Conservation (phyloP, 805 yeast species). For the Kuraishia ogatae region DNA sequence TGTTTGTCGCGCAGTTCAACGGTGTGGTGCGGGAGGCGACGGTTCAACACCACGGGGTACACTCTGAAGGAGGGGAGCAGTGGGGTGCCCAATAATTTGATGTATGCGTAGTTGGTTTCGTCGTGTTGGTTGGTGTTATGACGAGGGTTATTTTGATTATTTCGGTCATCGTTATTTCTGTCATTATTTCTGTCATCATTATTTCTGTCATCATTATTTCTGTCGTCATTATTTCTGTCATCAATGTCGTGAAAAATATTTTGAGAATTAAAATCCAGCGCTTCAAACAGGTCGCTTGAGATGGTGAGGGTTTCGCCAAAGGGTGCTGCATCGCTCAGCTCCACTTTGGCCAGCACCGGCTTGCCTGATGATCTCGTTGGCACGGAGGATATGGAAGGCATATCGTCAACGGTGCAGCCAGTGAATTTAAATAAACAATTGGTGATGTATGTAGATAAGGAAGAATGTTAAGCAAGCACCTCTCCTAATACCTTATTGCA, state of each 20-base stretch:
- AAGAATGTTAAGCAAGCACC: too few species aligned
- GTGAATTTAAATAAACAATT: too few species aligned
- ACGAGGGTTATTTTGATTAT: too few species aligned
- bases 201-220: too few species aligned
- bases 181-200: too few species aligned
- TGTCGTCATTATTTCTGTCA: too few species aligned
- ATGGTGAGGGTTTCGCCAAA: not conserved
- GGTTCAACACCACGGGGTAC: slow-evolving; percentile 24
- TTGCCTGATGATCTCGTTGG: not conserved
- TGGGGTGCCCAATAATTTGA: not conserved
- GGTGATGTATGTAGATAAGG: too few species aligned
- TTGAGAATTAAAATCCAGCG: not conserved
- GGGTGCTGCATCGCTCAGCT: not conserved
- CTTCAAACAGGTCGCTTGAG: not conserved
- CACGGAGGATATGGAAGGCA: not conserved
- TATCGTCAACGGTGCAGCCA: too few species aligned
- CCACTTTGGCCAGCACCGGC: not conserved
- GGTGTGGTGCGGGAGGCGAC: slow-evolving; percentile 15
- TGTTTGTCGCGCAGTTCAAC: slow-evolving; percentile 31
- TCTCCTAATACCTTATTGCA: too few species aligned
- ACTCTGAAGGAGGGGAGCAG: slow-evolving; percentile 13
- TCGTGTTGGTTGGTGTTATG: not conserved
- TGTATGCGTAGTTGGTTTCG: not conserved
- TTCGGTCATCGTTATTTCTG: too few species aligned
- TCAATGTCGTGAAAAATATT: not conserved